Conservation (phyloP, 352 stramenopile species). For the Peronospora belbahrii region DNA sequence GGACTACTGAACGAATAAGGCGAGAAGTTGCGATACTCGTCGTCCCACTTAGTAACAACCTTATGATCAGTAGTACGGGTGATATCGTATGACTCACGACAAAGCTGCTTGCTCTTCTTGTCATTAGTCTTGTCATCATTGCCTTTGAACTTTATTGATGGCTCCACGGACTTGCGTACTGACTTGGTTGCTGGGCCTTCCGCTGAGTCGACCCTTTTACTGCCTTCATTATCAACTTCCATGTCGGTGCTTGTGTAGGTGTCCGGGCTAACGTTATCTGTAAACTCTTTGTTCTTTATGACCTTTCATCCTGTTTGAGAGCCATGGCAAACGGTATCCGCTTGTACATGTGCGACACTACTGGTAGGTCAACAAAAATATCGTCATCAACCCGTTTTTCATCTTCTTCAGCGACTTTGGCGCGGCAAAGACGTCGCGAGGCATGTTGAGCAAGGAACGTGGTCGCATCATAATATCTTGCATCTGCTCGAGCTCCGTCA, state of each 20-base stretch:
- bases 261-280: not conserved
- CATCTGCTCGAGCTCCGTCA: constrained; percentile 43
- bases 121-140: not conserved
- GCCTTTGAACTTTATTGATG: not conserved
- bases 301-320: not conserved
- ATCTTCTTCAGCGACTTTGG: not conserved
- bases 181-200: not conserved
- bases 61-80: not conserved
- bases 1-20: constrained; percentile 40
- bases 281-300: not conserved
- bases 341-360: not conserved
- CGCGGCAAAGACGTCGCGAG: not conserved
- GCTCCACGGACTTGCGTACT: no score
- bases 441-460: constrained; percentile 10
- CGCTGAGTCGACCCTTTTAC: not conserved
- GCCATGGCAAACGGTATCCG: not conserved
- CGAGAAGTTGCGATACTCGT: constrained; percentile 13
- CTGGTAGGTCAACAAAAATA: constrained; percentile 9
- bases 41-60: no score
- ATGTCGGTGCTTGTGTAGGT: constrained; percentile 5
- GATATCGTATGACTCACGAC: not conserved
- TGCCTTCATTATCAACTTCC: constrained; percentile 9
- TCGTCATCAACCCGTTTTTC: constrained; percentile 2
- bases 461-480: constrained; percentile 18
- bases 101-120: constrained; percentile 2